Evolutionary conservation across 2,329 filamentous ascomycete genomes (phyloP).

Genomic region (Fusarium musae): DNA sequence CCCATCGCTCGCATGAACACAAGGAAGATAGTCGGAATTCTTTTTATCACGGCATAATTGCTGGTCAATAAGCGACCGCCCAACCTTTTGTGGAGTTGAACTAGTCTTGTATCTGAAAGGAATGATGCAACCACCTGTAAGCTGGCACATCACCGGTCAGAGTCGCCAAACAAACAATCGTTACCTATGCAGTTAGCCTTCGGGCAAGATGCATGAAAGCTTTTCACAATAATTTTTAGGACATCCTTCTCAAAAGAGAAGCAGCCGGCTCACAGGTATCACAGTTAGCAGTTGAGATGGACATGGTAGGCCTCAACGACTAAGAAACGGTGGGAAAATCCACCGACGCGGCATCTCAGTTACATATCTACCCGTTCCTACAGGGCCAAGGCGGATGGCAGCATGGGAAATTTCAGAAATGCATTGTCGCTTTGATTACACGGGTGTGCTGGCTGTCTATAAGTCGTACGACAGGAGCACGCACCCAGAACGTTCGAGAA

Average conservation of each 20-base stretch:
- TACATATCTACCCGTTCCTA: constrained; percentile 1
- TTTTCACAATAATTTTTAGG: constrained; percentile 16
- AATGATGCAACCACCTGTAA: constrained; percentile 28
- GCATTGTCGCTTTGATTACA: constrained; percentile 22
- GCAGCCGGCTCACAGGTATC: neutral
- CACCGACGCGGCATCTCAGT: neutral
- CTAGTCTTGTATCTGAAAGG: constrained; percentile 18
- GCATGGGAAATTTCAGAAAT: constrained; percentile 20
- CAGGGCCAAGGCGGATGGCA: constrained; percentile 8
- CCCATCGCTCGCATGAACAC: constrained; percentile 2
- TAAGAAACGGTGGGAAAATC: constrained; percentile 12
- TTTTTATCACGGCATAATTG: constrained; percentile 8
- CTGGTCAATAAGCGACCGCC: constrained; percentile 8
- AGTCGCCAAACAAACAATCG: constrained; percentile 26
- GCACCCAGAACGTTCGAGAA: constrained; percentile 39
- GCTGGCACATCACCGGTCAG: constrained; percentile 26
- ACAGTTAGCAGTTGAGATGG: constrained; percentile 3
- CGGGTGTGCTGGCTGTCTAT: constrained; percentile 11
- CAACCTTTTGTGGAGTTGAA: constrained; percentile 7
- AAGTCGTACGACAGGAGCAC: constrained; percentile 31
- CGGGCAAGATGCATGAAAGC: constrained; percentile 24
- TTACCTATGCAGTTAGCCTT: constrained; percentile 36
- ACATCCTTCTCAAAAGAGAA: constrained; percentile 3
- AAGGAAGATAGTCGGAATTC: neutral
- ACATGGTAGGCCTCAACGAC: constrained; percentile 26